These are phyloP conservation scores for Metschnikowia peoriensis DNA, from an alignment of 805 yeast genomes.

Conservation along the genomic window DNA sequence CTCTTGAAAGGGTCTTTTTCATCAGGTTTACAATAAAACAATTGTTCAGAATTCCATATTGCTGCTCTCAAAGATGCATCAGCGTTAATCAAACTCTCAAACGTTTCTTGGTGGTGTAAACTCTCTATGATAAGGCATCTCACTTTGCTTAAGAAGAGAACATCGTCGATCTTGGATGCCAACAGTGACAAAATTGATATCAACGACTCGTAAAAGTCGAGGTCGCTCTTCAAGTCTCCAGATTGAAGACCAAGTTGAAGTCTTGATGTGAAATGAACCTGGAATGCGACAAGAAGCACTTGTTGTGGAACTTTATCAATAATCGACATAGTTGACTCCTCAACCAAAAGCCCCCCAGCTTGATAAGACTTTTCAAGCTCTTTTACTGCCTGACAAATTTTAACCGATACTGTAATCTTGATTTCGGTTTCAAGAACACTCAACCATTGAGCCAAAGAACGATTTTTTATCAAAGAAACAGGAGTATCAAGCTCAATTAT, in stretches of 20 bases:
- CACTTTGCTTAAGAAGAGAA: conserved; percentile 37
- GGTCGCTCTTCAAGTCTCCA: not conserved
- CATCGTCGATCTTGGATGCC: conserved; percentile 20
- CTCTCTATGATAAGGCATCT: conserved; percentile 68
- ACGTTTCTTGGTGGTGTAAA: conserved; percentile 54
- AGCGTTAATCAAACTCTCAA: conserved; percentile 19
- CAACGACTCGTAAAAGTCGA: conserved; percentile 5
- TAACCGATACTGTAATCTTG: conserved; percentile 44
- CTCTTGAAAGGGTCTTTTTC: conserved; percentile 27
- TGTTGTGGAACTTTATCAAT: conserved; percentile 53
- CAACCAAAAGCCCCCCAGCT: not conserved
- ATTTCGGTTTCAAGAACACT: conserved; percentile 53
- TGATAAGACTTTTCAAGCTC: conserved; percentile 4
- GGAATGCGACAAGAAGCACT: conserved; percentile 50
- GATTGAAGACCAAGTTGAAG: conserved; percentile 32
- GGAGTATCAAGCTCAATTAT: conserved; percentile 39
- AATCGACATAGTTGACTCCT: conserved; percentile 23
- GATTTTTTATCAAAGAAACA: conserved; percentile 41
- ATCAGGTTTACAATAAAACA: conserved; percentile 38
- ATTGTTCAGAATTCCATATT: conserved; percentile 53
- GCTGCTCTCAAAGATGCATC: conserved; percentile 18
- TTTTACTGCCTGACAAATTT: conserved; percentile 29
- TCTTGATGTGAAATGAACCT: conserved; percentile 51
- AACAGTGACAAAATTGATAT: conserved; percentile 28
- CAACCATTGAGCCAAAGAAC: conserved; percentile 62